A percentile compares a stretch with the other conserved stretches of the same genome.
These are phyloP conservation scores for Bromus sterilis DNA, from an alignment of 176 grass and related monocot genomes.

Conservation along the genomic window DNA sequence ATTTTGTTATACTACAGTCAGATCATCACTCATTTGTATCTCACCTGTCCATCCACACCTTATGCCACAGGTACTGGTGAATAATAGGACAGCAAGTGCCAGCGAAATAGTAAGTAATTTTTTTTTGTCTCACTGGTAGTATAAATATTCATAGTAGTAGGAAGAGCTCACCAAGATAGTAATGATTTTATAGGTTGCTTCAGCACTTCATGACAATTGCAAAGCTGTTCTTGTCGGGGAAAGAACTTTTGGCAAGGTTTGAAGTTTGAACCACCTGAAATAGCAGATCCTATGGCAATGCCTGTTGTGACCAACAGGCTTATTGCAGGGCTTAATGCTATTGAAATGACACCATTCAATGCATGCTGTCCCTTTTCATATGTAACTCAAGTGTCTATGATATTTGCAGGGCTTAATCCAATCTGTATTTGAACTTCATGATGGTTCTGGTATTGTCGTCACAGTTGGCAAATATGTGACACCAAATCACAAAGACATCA, in stretches of 20 bases:
- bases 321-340: too few relatives aligned
- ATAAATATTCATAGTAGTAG: background rate
- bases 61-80: conserved; percentile 68
- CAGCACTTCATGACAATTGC: conserved; percentile 99
- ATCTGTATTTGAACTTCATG: conserved; percentile 94
- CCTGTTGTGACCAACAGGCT: background rate
- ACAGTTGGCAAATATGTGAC: conserved; percentile 93
- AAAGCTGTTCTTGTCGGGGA: conserved; percentile 95
- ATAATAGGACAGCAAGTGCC: conserved; percentile 91
- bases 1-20: background rate
- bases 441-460: conserved; percentile 93
- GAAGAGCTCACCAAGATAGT: background rate
- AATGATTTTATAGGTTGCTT: conserved; percentile 66
- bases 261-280: conserved; percentile 21
- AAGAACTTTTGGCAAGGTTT: conserved; percentile 92
- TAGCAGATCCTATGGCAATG: background rate
- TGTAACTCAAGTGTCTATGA: conserved; percentile 8
- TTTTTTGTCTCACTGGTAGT: background rate
- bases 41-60: conserved; percentile 26
- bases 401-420: conserved; percentile 87
- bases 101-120: conserved; percentile 89
- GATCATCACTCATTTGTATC: background rate
- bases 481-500: conserved; percentile 83
- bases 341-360: too few relatives aligned
- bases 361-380: background rate